These are phyloP conservation scores for Metschnikowia shivogae DNA, from an alignment of 805 yeast species.

Conservation along the genomic window DNA sequence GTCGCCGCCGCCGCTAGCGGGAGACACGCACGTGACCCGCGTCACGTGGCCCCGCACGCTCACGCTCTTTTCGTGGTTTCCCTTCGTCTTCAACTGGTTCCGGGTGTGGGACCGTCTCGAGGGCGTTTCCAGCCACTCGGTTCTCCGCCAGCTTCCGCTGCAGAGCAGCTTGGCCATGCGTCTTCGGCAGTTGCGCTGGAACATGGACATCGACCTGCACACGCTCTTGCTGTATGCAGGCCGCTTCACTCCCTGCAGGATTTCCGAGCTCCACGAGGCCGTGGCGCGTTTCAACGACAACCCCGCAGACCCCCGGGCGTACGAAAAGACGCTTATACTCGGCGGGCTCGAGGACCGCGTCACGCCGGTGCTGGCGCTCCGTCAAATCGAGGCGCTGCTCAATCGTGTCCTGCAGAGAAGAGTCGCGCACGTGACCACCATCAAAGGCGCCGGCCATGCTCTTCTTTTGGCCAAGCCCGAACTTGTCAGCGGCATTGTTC, in stretches of 20 bases:
- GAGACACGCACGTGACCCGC: constrained; percentile 5
- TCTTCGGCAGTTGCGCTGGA: constrained; percentile 64
- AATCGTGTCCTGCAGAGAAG: constrained; percentile 19
- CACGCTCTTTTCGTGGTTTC: constrained; percentile 34
- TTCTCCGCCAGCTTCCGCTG: constrained; percentile 46
- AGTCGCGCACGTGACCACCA: constrained; percentile 31
- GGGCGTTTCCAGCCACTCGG: constrained; percentile 59
- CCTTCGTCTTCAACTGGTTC: constrained; percentile 49
- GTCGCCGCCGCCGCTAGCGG: constrained; percentile 41
- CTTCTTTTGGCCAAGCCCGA: constrained; percentile 61
- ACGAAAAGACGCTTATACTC: constrained; percentile 49
- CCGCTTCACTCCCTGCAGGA: constrained; percentile 45
- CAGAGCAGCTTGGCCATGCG: constrained; percentile 36
- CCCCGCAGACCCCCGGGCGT: constrained; percentile 25
- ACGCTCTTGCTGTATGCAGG: constrained; percentile 50
- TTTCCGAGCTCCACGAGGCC: constrained; percentile 42
- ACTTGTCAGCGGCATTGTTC: constrained; percentile 54
- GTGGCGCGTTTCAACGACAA: constrained; percentile 34
- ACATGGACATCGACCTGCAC: constrained; percentile 55
- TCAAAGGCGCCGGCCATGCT: constrained; percentile 61
- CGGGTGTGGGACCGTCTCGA: constrained; percentile 58
- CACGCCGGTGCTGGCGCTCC: constrained; percentile 44
- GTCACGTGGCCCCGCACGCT: constrained; percentile 14
- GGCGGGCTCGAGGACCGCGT: constrained; percentile 57
- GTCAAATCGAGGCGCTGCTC: constrained; percentile 26